These are phyloP conservation scores for Strigomonas culicis DNA, from an alignment of 208 protist species.

Conservation along the genomic window DNA sequence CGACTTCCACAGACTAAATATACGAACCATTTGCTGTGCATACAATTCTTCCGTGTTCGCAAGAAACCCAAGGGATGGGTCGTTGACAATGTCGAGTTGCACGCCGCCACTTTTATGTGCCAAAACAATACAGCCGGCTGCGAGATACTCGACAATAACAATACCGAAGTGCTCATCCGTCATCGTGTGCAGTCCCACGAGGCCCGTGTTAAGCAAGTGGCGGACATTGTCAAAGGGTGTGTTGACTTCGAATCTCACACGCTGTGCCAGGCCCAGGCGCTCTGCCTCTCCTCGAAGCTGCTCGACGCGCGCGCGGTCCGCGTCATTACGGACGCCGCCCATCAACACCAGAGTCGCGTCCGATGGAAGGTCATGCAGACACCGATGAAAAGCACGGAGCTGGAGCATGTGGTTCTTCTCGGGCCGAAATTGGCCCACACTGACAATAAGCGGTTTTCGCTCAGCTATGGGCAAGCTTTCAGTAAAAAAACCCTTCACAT, in stretches of 20 bases:
- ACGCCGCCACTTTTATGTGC: slow-evolving; percentile 95
- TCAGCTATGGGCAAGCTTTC: slow-evolving; percentile 24
- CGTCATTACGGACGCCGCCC: slow-evolving; percentile 77
- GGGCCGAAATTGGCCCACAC: slow-evolving; percentile 96
- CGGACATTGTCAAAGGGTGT: slow-evolving; percentile 45
- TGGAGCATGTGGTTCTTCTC: slow-evolving; percentile 98
- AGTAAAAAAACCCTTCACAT: slow-evolving; percentile 45
- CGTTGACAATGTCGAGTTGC: slow-evolving; percentile 91
- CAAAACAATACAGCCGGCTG: slow-evolving; percentile 88
- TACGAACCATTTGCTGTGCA: slow-evolving; percentile 57
- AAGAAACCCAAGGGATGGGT: slow-evolving; percentile 70
- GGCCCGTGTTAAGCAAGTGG: slow-evolving; percentile 37
- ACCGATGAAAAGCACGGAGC: slow-evolving; percentile 78
- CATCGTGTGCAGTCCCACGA: slow-evolving; percentile 98
- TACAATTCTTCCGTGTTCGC: slow-evolving; percentile 86
- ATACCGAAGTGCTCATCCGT: slow-evolving; percentile 99
- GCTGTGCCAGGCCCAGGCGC: slow-evolving; percentile 47
- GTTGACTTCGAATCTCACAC: slow-evolving; percentile 64
- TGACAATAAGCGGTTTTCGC: slow-evolving; percentile 82
- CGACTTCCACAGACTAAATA: slow-evolving; percentile 31
- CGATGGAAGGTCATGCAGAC: slow-evolving; percentile 27
- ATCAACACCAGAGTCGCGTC: slow-evolving; percentile 79
- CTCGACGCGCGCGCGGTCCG: slow-evolving; percentile 67
- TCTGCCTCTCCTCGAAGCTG: slow-evolving; percentile 33
- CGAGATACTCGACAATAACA: slow-evolving; percentile 97